Conservation (phyloP, 352 stramenopile species). For the Thalassiosira hispida region DNA sequence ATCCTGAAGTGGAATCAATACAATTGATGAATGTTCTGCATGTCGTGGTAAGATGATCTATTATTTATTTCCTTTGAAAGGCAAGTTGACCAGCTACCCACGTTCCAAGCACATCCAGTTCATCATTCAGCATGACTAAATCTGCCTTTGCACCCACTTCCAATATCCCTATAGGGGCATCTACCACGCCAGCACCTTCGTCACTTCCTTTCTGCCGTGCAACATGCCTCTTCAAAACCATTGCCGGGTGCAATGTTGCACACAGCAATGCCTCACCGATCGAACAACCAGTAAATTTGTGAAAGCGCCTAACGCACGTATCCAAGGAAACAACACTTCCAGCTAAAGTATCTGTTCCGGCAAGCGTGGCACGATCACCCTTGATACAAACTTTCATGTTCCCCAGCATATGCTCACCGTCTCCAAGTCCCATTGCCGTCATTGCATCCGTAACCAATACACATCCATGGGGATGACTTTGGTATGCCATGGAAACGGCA, state of each 20-base stretch:
- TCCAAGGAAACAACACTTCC: slow-evolving; percentile 89
- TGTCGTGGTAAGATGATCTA: too few species aligned
- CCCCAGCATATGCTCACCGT: slow-evolving; percentile 86
- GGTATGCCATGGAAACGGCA: slow-evolving; percentile 87
- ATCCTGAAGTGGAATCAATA: too few species aligned
- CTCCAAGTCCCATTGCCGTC: slow-evolving; percentile 83
- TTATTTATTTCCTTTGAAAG: slow-evolving; percentile 23
- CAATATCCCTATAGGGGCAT: slow-evolving; percentile 83
- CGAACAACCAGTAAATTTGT: slow-evolving; percentile 87
- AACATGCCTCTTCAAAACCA: slow-evolving; percentile 70
- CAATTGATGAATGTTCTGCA: too few species aligned
- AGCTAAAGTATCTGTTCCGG: slow-evolving; percentile 87
- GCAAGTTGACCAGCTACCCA: slow-evolving; percentile 83
- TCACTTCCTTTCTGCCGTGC: slow-evolving; percentile 1
- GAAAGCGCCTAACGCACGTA: slow-evolving; percentile 86
- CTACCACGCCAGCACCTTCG: neutral
- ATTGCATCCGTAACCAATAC: slow-evolving; percentile 82
- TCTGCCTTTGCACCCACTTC: slow-evolving; percentile 86
- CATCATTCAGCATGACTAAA: slow-evolving; percentile 87
- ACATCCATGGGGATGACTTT: slow-evolving; percentile 85
- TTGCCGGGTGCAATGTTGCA: slow-evolving; percentile 87
- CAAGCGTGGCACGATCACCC: slow-evolving; percentile 66
- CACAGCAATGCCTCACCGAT: slow-evolving; percentile 85
- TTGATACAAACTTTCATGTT: slow-evolving; percentile 75
- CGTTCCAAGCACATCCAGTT: slow-evolving; percentile 84